These are phyloP conservation scores for Populus alba DNA, from an alignment of 345 rosid genomes.

Conservation along the genomic window DNA sequence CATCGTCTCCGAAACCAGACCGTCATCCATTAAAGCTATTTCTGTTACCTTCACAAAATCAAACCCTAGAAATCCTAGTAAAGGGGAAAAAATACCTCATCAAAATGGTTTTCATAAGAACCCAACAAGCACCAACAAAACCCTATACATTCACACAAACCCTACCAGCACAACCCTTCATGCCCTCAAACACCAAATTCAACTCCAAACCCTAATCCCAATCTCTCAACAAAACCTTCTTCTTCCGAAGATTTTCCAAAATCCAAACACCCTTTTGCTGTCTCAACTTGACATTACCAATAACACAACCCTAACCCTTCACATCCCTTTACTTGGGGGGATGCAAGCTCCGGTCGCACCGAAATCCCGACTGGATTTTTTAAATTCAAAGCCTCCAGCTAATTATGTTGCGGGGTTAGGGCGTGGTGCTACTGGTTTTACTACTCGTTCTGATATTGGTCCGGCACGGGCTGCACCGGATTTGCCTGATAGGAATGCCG, in stretches of 20 bases:
- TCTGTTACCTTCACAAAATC: neutral
- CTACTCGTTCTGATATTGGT: conserved; percentile 96
- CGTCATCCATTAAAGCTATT: neutral
- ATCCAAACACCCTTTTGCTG: conserved; percentile 37
- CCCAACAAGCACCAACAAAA: conserved; percentile 36
- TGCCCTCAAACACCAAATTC: conserved; percentile 46
- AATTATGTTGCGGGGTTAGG: conserved; percentile 96
- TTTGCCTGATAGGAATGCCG: conserved; percentile 75
- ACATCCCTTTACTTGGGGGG: conserved; percentile 58
- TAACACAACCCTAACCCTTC: conserved; percentile 52
- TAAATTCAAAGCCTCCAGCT: conserved; percentile 74
- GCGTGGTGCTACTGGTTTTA: conserved; percentile 95
- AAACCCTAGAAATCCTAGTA: neutral
- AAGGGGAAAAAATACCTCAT: neutral
- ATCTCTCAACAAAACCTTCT: conserved; percentile 38
- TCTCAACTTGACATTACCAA: conserved; percentile 46
- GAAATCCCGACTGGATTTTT: conserved; percentile 79
- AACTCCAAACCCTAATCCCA: conserved; percentile 44
- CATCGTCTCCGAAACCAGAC: neutral
- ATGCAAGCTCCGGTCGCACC: conserved; percentile 45
- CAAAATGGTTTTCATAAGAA: conserved; percentile 56
- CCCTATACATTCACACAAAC: conserved; percentile 42
- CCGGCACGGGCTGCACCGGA: conserved; percentile 96
- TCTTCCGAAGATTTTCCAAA: conserved; percentile 7
- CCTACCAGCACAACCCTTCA: conserved; percentile 54